Evolutionary conservation across 352 stramenopile genomes (phyloP), one percentile per base, ranked within the genome.

Genomic region (Achlya hypogyna): DNA sequence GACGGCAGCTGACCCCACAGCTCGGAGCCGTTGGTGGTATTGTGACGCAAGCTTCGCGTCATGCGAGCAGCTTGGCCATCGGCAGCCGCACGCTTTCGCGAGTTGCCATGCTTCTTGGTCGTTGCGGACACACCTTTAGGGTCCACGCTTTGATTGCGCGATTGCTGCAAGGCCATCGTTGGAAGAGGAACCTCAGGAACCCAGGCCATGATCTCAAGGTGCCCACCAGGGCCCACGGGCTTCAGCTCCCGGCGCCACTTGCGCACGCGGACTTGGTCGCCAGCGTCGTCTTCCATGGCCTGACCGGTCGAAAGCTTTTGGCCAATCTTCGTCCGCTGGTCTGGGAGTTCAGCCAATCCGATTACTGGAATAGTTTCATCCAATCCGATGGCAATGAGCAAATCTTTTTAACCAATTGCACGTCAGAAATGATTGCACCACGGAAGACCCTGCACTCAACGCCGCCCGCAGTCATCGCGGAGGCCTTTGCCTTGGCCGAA

Each of bases 391-490:
- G n/a, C n/a, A n/a, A n/a, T n/a, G n/a, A n/a, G n/a, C n/a, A n/a
- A n/a, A n/a, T n/a, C n/a, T n/a, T 23, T 58, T 23, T 28, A 58
- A 4, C 38, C 42, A 56, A 53, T 56, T 6, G 23, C 3, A 14
- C 1, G 4, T 18, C 31, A 14, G 25, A 63, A 28, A 93, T 93
- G 84, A 69, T 93, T 32, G 84, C 84, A 18, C 84, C 84, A 62
- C 78, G 84, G 54, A 88, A 86, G 74, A 91, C 73, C 65, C 79
- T 93, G 40, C 78, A 91, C 65, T 93, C 84, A 70, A 93, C 84
- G 72, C 84, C 84, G 22, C 65, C 84, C 60, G 66, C 71, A 40
- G 81, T 86, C 34, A 88, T 90, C 71, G 59, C 72, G 38, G 72
- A 71, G 28, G 84, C 82, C 25, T 71, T 93, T 32, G 71, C 78